Base-by-base conservation (phyloP, 306 rosid species). In the Begonia masoniana region DNA sequence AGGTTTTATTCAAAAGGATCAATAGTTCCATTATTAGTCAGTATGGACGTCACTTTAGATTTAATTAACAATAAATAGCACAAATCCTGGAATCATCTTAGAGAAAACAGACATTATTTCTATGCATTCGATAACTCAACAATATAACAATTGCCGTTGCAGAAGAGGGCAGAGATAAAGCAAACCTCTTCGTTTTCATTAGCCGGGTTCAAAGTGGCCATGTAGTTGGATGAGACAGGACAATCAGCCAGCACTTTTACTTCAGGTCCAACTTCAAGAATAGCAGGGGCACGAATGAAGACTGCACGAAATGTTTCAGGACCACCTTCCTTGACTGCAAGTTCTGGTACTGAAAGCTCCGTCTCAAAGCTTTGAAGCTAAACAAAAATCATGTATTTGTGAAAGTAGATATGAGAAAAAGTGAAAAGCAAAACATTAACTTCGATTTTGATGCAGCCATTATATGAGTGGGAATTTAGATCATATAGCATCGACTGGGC, bases 231-330 rank as follows among this genome's bases (percentile, higher is more conserved):
- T 39, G 76, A 68, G 56, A 79, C 81, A 45, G 79, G 63, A 76
- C 66, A 79, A 41, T 73, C 84, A 68, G 88, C 96, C 35, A 86
- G 75, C 58, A 86, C 88, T 71, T 83, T 79, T 65, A 86, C 96
- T 54, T 74, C 92, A n/a, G 99, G 81, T 14, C 99, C 99, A 45
- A 64, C 84, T 10, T 86, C 96, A 71, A 91, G 76, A 57, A 91
- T 86, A 58, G 92, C 99, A 13, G 99, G 99, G 60, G 99, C 99
- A 35, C 92, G 96, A 60, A 91, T 86, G 79, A 83, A 91, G 71
- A 91, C 65, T 49, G 88, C 99, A 52, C 86, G 92, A 55, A 78
- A 91, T 21, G 84, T 68, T 69, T 83, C 96, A 15, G 88, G 81
- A 59, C 99, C 99, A 49, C 99, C 99, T 79, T 83, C 99, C 47